Evolutionary conservation across 768 basidiomycete genomes (phyloP).

Genomic region (Mrakia blollopis): DNA sequence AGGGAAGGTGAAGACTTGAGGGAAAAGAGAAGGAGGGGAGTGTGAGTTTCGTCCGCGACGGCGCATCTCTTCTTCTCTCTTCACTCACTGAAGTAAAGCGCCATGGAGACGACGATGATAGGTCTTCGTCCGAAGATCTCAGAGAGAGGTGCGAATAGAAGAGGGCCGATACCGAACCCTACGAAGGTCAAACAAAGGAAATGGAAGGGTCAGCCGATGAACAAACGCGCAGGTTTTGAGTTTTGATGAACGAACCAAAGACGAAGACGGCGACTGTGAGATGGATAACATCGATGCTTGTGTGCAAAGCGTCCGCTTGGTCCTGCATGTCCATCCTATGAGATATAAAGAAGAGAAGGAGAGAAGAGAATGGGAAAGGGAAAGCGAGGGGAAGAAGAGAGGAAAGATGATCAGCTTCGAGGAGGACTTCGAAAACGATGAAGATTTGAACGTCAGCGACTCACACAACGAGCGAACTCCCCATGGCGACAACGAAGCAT

Average conservation of each 20-base stretch:
- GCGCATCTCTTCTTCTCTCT: too few relatives aligned
- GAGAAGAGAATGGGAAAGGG: not conserved
- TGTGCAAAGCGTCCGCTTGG: constrained; percentile 33
- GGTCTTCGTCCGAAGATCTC: constrained; percentile 41
- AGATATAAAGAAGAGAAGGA: too few relatives aligned
- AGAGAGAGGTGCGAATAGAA: constrained; percentile 37
- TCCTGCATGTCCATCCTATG: constrained; percentile 36
- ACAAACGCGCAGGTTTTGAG: too few relatives aligned
- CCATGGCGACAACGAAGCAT: constrained; percentile 39
- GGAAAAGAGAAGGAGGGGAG: not conserved
- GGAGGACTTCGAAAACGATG: too few relatives aligned
- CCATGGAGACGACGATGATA: constrained; percentile 38
- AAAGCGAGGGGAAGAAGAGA: not conserved
- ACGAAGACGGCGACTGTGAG: constrained; percentile 9
- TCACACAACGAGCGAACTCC: constrained; percentile 36
- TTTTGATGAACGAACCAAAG: not conserved
- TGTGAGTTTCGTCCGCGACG: not conserved
- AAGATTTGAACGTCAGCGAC: too few relatives aligned
- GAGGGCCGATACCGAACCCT: too few relatives aligned
- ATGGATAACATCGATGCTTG: constrained; percentile 34
- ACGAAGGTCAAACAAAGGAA: too few relatives aligned
- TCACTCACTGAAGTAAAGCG: constrained; percentile 35
- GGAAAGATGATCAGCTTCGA: too few relatives aligned
- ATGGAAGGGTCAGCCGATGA: too few relatives aligned
- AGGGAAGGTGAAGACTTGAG: constrained; percentile 41